These are phyloP conservation scores for Heterobasidion irregulare DNA, from an alignment of 1,284 basidiomycete genomes.

Conservation along the genomic window DNA sequence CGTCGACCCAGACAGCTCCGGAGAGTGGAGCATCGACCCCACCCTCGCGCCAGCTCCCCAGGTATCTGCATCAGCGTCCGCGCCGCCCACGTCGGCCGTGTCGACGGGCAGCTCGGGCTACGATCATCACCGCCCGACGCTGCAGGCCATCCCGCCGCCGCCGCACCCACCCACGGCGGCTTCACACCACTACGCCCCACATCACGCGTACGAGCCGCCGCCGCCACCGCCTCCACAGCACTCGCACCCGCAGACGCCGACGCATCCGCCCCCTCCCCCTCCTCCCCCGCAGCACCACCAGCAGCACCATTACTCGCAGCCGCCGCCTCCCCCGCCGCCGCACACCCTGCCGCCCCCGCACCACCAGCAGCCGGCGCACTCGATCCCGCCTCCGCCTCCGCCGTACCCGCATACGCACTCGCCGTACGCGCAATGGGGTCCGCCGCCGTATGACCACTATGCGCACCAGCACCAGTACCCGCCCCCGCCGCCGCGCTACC, in stretches of 20 bases:
- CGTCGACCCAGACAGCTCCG: constrained; percentile 24
- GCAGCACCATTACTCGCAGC: constrained; percentile 15
- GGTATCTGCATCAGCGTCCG: background rate
- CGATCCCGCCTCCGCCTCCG: constrained; percentile 17
- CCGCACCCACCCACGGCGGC: constrained; percentile 1
- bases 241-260: constrained; percentile 6
- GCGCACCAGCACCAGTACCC: constrained; percentile 12
- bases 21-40: constrained; percentile 13
- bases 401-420: constrained; percentile 20
- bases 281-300: constrained; percentile 21
- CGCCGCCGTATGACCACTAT: constrained; percentile 16
- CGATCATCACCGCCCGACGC: constrained; percentile 7
- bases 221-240: constrained; percentile 14
- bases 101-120: constrained; percentile 2
- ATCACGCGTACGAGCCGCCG: constrained; percentile 5
- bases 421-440: constrained; percentile 15
- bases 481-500: constrained; percentile 7
- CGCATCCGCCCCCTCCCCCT: constrained; percentile 13
- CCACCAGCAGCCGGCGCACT: constrained; percentile 1
- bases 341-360: constrained; percentile 17
- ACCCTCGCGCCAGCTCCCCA: constrained; percentile 7
- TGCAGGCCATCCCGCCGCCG: constrained; percentile 4
- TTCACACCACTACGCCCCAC: background rate
- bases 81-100: background rate
- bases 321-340: constrained; percentile 13